These are phyloP conservation scores for Vickermania ingenoplastis DNA, from an alignment of 208 protist species.

Conservation along the genomic window DNA sequence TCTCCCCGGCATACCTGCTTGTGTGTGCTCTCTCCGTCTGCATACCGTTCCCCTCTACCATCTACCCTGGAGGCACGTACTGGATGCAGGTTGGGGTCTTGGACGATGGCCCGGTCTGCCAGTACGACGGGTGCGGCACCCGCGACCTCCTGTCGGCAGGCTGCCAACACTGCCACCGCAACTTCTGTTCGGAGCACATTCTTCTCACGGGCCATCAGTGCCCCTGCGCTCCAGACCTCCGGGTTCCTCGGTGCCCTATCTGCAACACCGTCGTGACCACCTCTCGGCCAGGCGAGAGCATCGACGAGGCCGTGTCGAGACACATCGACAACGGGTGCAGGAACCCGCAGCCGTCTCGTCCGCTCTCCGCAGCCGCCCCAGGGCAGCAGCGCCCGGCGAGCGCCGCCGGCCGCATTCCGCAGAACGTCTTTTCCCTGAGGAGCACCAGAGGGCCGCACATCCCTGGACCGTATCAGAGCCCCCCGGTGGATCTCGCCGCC, in stretches of 20 bases:
- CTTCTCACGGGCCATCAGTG: conserved; percentile 49
- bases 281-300: conserved; percentile 34
- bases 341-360: conserved; percentile 11
- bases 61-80: too few species aligned
- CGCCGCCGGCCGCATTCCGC: neutral
- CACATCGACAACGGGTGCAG: conserved; percentile 73
- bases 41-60: too few species aligned
- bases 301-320: conserved; percentile 61
- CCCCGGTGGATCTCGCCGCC: neutral
- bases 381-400: neutral
- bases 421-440: too few species aligned
- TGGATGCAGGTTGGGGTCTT: conserved; percentile 78
- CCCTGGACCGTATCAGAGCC: neutral
- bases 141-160: conserved; percentile 57
- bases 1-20: too few species aligned
- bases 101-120: conserved; percentile 66
- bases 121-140: conserved; percentile 50
- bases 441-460: too few species aligned
- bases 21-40: too few species aligned
- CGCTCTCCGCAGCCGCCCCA: neutral
- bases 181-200: conserved; percentile 77
- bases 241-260: conserved; percentile 32
- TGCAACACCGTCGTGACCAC: conserved; percentile 40
- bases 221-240: conserved; percentile 20
- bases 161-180: conserved; percentile 60